A percentile compares a stretch with the other conserved stretches of the same genome.
Conservation (phyloP, 2,329 filamentous ascomycete species). For the Fusarium nelsonii region DNA sequence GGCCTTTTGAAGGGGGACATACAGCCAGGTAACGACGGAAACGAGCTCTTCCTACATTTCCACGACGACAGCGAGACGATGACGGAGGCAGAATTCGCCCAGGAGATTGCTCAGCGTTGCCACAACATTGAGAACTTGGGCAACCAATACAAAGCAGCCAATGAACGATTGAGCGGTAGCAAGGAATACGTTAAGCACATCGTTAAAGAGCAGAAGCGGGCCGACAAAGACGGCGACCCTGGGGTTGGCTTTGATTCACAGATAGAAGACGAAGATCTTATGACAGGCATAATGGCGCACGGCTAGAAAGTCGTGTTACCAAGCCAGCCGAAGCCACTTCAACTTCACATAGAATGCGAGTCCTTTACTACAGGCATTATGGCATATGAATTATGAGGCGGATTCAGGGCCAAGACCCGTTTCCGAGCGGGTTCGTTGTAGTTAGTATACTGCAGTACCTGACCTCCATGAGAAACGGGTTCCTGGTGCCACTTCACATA, state of each 20-base stretch:
- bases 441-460: background rate
- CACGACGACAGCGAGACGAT: constrained; percentile 56
- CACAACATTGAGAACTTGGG: constrained; percentile 60
- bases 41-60: constrained; percentile 65
- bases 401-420: background rate
- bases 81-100: constrained; percentile 64
- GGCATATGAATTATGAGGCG: background rate
- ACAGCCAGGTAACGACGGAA: constrained; percentile 59
- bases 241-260: constrained; percentile 59
- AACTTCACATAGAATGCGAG: background rate
- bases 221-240: constrained; percentile 58
- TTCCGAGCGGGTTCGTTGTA: background rate
- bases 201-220: constrained; percentile 60
- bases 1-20: constrained; percentile 66
- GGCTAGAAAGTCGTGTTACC: constrained; percentile 7
- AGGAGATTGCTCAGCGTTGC: constrained; percentile 58
- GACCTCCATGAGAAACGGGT: background rate
- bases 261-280: constrained; percentile 72
- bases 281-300: constrained; percentile 59
- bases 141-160: constrained; percentile 63
- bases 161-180: constrained; percentile 66
- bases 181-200: constrained; percentile 67
- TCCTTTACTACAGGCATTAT: background rate
- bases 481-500: constrained; percentile 1
- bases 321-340: no score